These are phyloP conservation scores for Gossypium anomalum DNA, from an alignment of 345 rosid species.

Conservation along the genomic window DNA sequence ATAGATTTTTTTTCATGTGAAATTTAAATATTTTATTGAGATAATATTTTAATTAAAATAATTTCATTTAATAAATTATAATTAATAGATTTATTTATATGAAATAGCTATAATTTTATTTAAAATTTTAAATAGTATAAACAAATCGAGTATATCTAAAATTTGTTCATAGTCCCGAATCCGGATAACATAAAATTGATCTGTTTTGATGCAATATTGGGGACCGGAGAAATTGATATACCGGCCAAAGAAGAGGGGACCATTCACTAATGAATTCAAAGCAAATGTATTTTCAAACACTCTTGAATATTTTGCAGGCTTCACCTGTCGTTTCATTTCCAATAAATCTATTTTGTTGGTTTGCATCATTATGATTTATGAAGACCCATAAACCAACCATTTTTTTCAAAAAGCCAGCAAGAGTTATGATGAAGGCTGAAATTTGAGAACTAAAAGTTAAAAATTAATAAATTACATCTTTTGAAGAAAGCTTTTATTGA, in stretches of 20 bases:
- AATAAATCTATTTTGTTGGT: not conserved
- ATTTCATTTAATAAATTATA: too few species aligned
- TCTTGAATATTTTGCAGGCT: not conserved
- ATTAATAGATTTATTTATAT: too few species aligned
- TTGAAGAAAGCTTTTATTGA: constrained; percentile 14
- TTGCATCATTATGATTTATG: not conserved
- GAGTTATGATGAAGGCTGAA: not conserved
- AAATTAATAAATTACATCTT: not conserved
- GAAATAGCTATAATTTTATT: too few species aligned
- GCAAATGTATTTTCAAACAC: not conserved
- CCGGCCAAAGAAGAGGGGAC: not conserved
- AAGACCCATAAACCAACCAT: not conserved
- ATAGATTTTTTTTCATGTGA: too few species aligned
- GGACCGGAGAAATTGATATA: not conserved
- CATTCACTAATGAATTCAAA: constrained; percentile 7
- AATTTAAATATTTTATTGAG: too few species aligned
- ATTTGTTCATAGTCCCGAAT: too few species aligned
- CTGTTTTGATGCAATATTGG: too few species aligned
- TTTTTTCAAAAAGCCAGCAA: not conserved
- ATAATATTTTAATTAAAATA: too few species aligned
- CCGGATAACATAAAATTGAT: not conserved
- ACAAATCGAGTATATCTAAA: too few species aligned
- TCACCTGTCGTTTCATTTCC: not conserved
- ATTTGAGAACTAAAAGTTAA: not conserved
- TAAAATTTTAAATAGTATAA: too few species aligned